Base-by-base conservation (phyloP, 2,329 filamentous ascomycete species). In the Arthrobotrys sphaeroides region DNA sequence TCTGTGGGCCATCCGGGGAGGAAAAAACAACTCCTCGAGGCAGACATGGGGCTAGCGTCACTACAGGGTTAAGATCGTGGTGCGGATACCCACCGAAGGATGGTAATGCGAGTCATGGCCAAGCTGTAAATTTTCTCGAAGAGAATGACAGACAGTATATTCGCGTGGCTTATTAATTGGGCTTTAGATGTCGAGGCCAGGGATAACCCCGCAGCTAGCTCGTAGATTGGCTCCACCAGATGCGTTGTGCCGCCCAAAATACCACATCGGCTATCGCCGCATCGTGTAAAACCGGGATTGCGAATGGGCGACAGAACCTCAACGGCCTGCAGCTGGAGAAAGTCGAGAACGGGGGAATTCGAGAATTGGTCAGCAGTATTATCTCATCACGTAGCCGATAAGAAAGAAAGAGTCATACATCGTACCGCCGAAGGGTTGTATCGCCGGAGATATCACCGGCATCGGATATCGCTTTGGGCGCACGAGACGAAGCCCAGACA, bases 401-500 rank as follows among this genome's bases (percentile, higher is more conserved):
- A n/a, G n/a, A n/a, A n/a, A n/a, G n/a, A n/a, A 55, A 55, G 49
- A 55, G 49, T 55, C 49, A 55, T 55, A 55, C 49, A 22, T 38
- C 49, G 18, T 55, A 38, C 16, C 49, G 31, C 49, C 31, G 49
- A 13, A 24, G 28, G 22, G 22, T 55, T 55, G n/a, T n/a, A 36
- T 33, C 24, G 38, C 57, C 20, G 38, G 43, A n/a, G 24, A n/a
- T 51, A 42, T 38, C 28, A 42, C 51, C 26, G 42, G 40, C 36
- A 45, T 51, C 57, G 68, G 61, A 43, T 36, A 40, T 24, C 28
- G 9, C 13, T 26, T n/a, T n/a, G n/a, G n/a, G 53, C 13, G 57
- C 36, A 49, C 57, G 42, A 42, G 57, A 64, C 67, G 59, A 64
- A 49, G 36, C n/a, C 43, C 16, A 36, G 33, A 31, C 66, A 38